Percentiles rank a stretch among this genome's conserved stretches.
Evolutionary conservation across 2,329 filamentous ascomycete genomes (phyloP).

Genomic region (Colletotrichum paranaense): DNA sequence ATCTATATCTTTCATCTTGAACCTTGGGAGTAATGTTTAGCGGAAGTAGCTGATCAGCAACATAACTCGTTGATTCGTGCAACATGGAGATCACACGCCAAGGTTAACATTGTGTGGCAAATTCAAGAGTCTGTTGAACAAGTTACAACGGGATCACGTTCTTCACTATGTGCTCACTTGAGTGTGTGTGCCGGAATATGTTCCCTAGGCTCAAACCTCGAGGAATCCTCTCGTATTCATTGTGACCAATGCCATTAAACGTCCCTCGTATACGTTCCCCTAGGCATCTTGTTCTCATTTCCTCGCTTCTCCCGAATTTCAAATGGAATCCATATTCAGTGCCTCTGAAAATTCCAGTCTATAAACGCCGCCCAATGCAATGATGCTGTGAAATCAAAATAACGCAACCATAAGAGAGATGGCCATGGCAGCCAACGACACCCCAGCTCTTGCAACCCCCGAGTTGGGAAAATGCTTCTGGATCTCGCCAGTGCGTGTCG

Average conservation of each 20-base stretch:
- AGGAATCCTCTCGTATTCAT: not conserved
- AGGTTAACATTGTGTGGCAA: too few species aligned
- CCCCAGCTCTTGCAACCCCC: not conserved
- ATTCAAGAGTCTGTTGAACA: too few species aligned
- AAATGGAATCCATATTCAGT: not conserved
- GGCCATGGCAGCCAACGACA: not conserved
- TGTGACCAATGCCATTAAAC: not conserved
- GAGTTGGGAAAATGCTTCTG: constrained; percentile 61
- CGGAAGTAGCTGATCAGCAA: too few species aligned
- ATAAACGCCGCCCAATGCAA: constrained; percentile 31
- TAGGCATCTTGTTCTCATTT: not conserved
- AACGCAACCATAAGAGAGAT: constrained; percentile 1
- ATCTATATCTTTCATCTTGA: too few species aligned
- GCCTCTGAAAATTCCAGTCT: not conserved
- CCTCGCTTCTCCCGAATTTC: not conserved
- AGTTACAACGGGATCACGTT: not conserved
- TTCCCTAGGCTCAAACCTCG: not conserved
- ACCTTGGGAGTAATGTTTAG: too few species aligned
- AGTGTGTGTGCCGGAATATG: not conserved
- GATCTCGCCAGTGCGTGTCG: constrained; percentile 66
- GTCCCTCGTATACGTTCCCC: not conserved
- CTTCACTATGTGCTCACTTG: not conserved
- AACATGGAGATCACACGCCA: too few species aligned
- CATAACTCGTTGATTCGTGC: too few species aligned
- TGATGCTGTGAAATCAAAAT: not conserved